Conservation (phyloP, 129 eudicot genomes). For the Artemisia argyi region DNA sequence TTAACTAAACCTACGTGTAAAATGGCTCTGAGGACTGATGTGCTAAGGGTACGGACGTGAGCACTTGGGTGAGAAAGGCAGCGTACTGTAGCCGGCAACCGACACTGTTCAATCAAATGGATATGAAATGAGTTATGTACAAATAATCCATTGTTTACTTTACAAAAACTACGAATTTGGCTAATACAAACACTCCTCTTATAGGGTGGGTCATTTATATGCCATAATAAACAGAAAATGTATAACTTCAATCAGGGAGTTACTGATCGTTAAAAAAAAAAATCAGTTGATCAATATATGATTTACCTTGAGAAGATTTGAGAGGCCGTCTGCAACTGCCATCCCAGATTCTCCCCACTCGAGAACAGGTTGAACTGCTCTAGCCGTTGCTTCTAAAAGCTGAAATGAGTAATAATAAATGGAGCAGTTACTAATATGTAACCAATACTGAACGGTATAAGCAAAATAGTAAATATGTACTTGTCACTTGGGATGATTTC, state of each 20-base stretch:
- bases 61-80: conserved; percentile 96
- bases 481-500: background rate
- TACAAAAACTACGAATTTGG: no score
- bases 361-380: conserved; percentile 89
- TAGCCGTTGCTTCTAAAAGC: conserved; percentile 96
- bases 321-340: conserved; percentile 92
- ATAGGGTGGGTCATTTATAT: no score
- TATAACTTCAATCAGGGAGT: no score
- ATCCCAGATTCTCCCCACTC: conserved; percentile 97
- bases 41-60: conserved; percentile 97
- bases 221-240: no score
- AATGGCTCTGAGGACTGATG: conserved; percentile 85
- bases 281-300: no score
- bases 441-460: background rate
- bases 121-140: background rate
- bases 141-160: background rate
- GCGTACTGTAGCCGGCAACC: conserved; percentile 80
- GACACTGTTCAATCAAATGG: conserved; percentile 57
- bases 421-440: background rate
- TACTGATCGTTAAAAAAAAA: no score
- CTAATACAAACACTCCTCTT: no score
- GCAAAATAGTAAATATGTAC: background rate
- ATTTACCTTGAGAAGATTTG: conserved; percentile 90
- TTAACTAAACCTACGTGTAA: conserved; percentile 55
- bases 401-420: conserved; percentile 27